Percentiles rank a stretch among this genome's conserved stretches.
Conservation (phyloP, 208 protist species). For the Tritrichomonas foetus region DNA sequence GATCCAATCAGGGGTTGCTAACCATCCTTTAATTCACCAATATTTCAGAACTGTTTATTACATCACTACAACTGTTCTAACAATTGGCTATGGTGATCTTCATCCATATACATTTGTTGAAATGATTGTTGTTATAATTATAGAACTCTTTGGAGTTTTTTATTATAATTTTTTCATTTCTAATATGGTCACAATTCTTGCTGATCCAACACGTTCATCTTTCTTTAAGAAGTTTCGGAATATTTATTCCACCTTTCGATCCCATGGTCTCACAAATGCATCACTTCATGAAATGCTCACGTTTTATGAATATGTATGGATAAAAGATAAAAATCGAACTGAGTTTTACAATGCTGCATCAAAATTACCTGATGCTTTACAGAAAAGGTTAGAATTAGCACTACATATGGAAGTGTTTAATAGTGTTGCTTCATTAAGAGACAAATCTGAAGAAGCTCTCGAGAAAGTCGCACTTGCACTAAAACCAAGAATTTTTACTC, state of each 20-base stretch:
- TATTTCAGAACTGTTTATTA: conserved; percentile 22
- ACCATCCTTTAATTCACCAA: not conserved
- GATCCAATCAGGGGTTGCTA: not conserved
- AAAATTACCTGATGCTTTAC: not conserved
- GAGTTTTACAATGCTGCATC: not conserved
- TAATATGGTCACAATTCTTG: not conserved
- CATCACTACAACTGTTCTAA: not conserved
- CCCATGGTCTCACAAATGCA: not conserved
- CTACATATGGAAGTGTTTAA: not conserved
- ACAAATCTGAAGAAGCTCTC: not conserved
- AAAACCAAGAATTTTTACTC: conserved; percentile 2
- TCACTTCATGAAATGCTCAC: not conserved
- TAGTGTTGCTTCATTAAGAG: not conserved
- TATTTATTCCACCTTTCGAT: not conserved
- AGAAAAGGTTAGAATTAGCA: not conserved
- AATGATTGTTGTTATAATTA: not conserved
- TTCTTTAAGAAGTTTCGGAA: not conserved
- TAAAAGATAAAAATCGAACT: not conserved
- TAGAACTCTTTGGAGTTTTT: conserved; percentile 6
- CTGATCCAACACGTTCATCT: not conserved
- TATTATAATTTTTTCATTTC: conserved; percentile 8
- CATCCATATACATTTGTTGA: conserved; percentile 5
- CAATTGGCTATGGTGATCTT: conserved; percentile 22
- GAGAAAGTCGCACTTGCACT: not conserved
- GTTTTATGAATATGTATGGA: conserved; percentile 30